Evolutionary conservation across 805 yeast species (phyloP).

Genomic region (Cyberlindnera galapagoensis): DNA sequence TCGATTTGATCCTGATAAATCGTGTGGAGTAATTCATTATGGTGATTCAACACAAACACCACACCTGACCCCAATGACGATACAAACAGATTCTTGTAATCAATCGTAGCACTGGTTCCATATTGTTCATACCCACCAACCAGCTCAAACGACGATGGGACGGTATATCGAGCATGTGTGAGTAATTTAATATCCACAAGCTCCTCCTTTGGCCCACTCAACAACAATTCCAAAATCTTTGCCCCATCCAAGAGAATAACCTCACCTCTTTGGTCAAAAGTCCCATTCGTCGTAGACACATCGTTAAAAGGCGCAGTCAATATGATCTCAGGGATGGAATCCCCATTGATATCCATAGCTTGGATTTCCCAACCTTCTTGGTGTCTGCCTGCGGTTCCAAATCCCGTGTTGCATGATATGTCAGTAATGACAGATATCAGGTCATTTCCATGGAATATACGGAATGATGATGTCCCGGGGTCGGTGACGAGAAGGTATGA

Average conservation of each 20-base stretch:
- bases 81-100: slow-evolving; percentile 25
- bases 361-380: slow-evolving; percentile 32
- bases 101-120: slow-evolving; percentile 30
- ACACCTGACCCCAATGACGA: slow-evolving; percentile 33
- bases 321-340: slow-evolving; percentile 35
- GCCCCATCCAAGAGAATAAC: slow-evolving; percentile 28
- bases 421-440: slow-evolving; percentile 24
- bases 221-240: slow-evolving; percentile 11
- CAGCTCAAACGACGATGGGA: slow-evolving; percentile 18
- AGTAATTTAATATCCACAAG: slow-evolving; percentile 10
- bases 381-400: slow-evolving; percentile 38
- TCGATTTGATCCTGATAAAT: slow-evolving; percentile 19
- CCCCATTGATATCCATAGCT: slow-evolving; percentile 30
- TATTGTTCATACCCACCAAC: slow-evolving; percentile 34
- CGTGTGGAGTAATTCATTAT: slow-evolving; percentile 15
- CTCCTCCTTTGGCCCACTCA: neutral
- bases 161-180: neutral
- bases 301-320: slow-evolving; percentile 41
- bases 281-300: slow-evolving; percentile 11
- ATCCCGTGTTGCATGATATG: slow-evolving; percentile 18
- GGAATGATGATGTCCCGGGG: slow-evolving; percentile 45
- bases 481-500: slow-evolving; percentile 39
- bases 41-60: slow-evolving; percentile 28
- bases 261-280: slow-evolving; percentile 32
- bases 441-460: slow-evolving; percentile 27